Evolutionary conservation across 139 green algal genomes (phyloP), one percentile per base, ranked within the genome.

Genomic region (Chlorella sp.): DNA sequence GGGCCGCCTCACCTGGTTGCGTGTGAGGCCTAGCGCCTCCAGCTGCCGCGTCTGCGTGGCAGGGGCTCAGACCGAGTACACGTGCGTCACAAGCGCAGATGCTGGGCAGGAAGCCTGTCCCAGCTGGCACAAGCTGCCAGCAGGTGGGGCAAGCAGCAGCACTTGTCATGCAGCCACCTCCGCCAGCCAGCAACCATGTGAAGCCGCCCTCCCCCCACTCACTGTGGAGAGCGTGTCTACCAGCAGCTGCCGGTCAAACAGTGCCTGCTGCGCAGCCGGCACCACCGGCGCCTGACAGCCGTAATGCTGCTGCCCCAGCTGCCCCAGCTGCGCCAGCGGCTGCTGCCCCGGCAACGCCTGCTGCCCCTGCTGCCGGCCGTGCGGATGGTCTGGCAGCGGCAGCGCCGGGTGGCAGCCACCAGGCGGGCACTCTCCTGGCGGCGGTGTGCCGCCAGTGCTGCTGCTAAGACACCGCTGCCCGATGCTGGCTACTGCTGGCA

Each of bases 221-320:
- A 90, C 88, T 85, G 86, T 89, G 40, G 89, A 58, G 13, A 92
- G 73, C 22, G 89, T 92, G 79, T 92, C 84, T 0, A 92, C 40
- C 40, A 92, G 67, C 64, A 92, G 64, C 26, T 68, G 65, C 58
- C 65, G 41, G 20, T 75, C 75, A 2, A 87, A 1, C 19, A 56
- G 43, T 0, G 34, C n/a, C 36, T 73, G 70, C 62, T 76, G 64
- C 19, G 41, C 28, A 1, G 58, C 20, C 6, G 58, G 70, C 40
- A 56, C 28, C 38, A 4, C 30, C 58, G 40, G 13, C 38, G 28
- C 36, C 48, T 34, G 34, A 9, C 51, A 60, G 13, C 51, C 51
- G 24, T 26, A 60, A 2, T 60, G 51, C 9, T 20, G 51, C 51
- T 60, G 51, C 51, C 51, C 51, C 2, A 60, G 24, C 51, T 3